These are phyloP conservation scores for Avena insularis DNA, from an alignment of 176 grass and related monocot genomes.

Conservation along the genomic window DNA sequence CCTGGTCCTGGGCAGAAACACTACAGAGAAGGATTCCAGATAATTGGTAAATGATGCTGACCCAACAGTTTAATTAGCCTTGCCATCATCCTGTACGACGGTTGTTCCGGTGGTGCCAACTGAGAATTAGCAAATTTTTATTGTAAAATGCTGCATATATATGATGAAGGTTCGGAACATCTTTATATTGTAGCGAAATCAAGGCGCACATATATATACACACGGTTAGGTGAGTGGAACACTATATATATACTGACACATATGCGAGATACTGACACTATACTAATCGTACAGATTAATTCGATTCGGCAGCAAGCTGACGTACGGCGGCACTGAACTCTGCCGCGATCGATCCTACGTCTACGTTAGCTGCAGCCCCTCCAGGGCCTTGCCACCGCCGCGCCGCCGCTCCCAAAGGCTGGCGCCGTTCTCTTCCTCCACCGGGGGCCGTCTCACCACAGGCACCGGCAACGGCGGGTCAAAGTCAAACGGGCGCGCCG, in stretches of 20 bases:
- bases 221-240: background rate
- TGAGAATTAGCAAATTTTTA: too few relatives aligned
- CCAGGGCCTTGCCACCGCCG: conserved; percentile 30
- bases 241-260: background rate
- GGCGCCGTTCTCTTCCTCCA: background rate
- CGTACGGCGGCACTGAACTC: background rate
- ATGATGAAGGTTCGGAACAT: background rate
- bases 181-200: background rate
- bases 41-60: too few relatives aligned
- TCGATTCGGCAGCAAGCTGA: background rate
- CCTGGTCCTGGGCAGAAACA: too few relatives aligned
- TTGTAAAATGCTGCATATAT: too few relatives aligned
- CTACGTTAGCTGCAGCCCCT: conserved; percentile 37
- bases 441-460: conserved; percentile 17
- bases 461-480: conserved; percentile 53
- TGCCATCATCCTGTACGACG: too few relatives aligned
- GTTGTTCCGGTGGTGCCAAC: too few relatives aligned
- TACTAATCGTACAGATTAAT: background rate
- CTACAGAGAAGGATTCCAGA: too few relatives aligned
- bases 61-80: too few relatives aligned
- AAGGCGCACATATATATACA: background rate
- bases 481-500: conserved; percentile 21
- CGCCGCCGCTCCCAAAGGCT: conserved; percentile 60
- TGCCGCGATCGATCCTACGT: background rate
- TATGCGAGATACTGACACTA: background rate